Base-by-base conservation (phyloP, 148 eudicot genomes). In the Fagopyrum homotropicum region DNA sequence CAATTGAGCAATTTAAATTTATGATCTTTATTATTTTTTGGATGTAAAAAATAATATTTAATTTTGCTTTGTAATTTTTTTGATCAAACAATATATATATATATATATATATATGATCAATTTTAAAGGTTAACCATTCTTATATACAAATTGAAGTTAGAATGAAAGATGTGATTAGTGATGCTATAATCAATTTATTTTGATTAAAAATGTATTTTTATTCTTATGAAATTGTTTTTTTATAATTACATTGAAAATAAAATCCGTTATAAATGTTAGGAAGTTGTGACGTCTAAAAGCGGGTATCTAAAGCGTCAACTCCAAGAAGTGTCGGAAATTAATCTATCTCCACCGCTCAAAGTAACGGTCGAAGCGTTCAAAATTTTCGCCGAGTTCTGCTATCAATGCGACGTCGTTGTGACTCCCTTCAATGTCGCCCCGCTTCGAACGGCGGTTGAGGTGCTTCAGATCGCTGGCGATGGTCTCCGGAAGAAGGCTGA, bases 351-450 rank as follows among this genome's bases (percentile, higher is more conserved):
- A 29, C 85, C 91, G 86, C 79, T 91, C 51, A 87, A 88, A 54
- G 78, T 94, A 73, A 81, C 96, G 48, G 69, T 86, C 4, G 87
- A 87, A 55, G 88, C 91, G 1, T 94, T 91, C 84, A 72, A 84
- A 16, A 82, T 77, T 43, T 81, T 94, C 2, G 83, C 89, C 9
- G 89, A 94, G 59, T 90, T 84, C 79, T 91, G 97, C 64, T 94
- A 94, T 87, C 84, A 80, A 15, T 45, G 72, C 72, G 77, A 78
- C 81, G 50, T 87, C 46, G 75, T 82, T 55, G 77, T 94, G 9
- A 87, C 93, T 11, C 91, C 96, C 48, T 86, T 85, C 77, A 89
- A 90, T 74, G 82, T 90, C 16, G 97, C 88, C 7, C 79, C 89
- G 16, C 84, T 94, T 2, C 61, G 89, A 9, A 81, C 81, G 26